These are phyloP conservation scores for Aplosporella prunicola DNA, from an alignment of 2,329 filamentous ascomycete species.

Conservation along the genomic window DNA sequence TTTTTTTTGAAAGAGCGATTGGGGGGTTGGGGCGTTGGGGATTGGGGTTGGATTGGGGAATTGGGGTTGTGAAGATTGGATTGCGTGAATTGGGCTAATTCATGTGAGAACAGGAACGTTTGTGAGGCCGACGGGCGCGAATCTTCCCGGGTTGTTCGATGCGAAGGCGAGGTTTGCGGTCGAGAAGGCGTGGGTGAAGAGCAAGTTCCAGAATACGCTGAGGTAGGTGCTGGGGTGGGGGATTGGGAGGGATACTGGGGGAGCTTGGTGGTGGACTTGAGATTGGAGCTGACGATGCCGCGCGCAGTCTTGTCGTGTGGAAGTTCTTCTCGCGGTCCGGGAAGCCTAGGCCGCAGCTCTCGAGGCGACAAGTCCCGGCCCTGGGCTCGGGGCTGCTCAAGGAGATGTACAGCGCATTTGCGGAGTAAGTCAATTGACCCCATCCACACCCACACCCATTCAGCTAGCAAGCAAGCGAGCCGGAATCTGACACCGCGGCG, in stretches of 20 bases:
- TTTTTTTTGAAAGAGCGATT: background rate
- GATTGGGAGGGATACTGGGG: too few species aligned
- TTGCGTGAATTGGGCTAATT: background rate
- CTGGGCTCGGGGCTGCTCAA: conserved; percentile 51
- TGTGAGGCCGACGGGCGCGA: conserved; percentile 23
- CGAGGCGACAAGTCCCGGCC: conserved; percentile 32
- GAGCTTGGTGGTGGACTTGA: conserved; percentile 2
- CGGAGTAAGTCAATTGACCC: conserved; percentile 24
- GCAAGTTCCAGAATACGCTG: conserved; percentile 13
- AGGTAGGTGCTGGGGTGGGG: conserved; percentile 13
- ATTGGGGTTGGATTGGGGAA: background rate
- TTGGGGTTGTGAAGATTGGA: background rate
- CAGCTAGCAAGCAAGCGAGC: too few species aligned
- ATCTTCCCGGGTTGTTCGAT: conserved; percentile 19
- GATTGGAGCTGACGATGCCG: conserved; percentile 4
- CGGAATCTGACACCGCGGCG: too few species aligned
- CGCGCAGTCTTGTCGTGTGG: conserved; percentile 10
- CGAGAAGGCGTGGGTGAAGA: conserved; percentile 18
- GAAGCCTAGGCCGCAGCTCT: conserved; percentile 28
- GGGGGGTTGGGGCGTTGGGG: background rate
- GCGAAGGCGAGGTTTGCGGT: conserved; percentile 19
- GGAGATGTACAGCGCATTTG: conserved; percentile 53
- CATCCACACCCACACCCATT: background rate
- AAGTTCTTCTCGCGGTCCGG: conserved; percentile 12
- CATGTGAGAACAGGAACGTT: conserved; percentile 24